Evolutionary conservation across 1,284 basidiomycete species (phyloP).

Genomic region (Kalmanozyma brasiliensis): DNA sequence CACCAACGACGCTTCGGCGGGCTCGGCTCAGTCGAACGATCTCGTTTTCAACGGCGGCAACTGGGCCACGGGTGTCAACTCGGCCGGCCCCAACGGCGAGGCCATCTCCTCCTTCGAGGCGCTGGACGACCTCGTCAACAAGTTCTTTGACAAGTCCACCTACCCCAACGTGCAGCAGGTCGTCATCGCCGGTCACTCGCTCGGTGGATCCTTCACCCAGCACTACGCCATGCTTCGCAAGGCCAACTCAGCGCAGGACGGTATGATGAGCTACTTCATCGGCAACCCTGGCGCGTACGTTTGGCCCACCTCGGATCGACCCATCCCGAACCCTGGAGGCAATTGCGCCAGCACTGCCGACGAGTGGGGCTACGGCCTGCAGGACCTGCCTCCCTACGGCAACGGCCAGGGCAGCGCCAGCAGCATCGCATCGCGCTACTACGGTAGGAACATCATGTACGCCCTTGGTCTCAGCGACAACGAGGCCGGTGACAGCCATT

Average conservation of each 20-base stretch:
- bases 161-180: constrained; percentile 59
- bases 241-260: constrained; percentile 33
- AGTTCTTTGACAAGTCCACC: constrained; percentile 53
- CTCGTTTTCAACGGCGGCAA: constrained; percentile 39
- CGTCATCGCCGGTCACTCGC: constrained; percentile 60
- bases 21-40: constrained; percentile 49
- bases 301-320: constrained; percentile 47
- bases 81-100: constrained; percentile 42
- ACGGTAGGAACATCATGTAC: constrained; percentile 49
- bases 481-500: constrained; percentile 58
- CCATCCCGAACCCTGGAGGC: constrained; percentile 32
- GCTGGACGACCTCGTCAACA: constrained; percentile 53
- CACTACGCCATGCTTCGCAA: constrained; percentile 63
- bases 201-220: constrained; percentile 57
- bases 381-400: constrained; percentile 34
- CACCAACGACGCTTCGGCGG: constrained; percentile 43
- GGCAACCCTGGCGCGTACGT: constrained; percentile 59
- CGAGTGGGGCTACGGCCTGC: constrained; percentile 44
- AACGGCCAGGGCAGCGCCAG: constrained; percentile 17
- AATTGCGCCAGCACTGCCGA: constrained; percentile 33
- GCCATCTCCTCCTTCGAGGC: constrained; percentile 50
- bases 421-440: constrained; percentile 48
- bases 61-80: constrained; percentile 48
- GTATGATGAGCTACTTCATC: constrained; percentile 50
- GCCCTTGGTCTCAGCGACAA: constrained; percentile 50